Evolutionary conservation across 257 asterid genomes (phyloP), one percentile per base, ranked within the genome.

Genomic region (Linaria vulgaris): DNA sequence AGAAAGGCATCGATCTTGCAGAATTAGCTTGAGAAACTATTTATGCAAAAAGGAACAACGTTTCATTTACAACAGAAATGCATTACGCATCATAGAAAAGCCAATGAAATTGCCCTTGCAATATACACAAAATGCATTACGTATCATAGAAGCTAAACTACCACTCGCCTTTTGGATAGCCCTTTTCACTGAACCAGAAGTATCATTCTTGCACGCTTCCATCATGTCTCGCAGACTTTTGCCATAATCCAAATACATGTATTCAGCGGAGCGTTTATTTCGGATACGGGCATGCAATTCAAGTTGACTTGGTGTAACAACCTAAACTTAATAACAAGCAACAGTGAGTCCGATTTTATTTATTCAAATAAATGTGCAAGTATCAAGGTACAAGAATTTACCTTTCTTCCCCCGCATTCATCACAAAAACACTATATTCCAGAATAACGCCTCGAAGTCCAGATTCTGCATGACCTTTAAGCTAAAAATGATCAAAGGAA

Each of bases 371-470:
- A 66, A 34, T 62, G 19, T 16, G 44, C 43, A 30, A 34, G 1
- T 16, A 41, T 6, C 14, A 22, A 59, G 52, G 6, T 9, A 11
- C 13, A 52, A 21, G 49, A 17, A 6, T 79, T 70, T 75, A 90
- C 99, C 73, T 76, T 62, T 50, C 58, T 68, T 62, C 95, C 95
- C 37, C 70, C 73, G 78, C 99, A 94, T 39, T 60, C 79, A 50
- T 74, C 59, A 75, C 99, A 94, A 37, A 64, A 80, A 84, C 99
- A 94, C 71, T 87, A 64, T 69, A 94, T 80, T 64, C 91, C 95
- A 44, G 77, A 63, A 94, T 84, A 48, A 77, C 71, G 63, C 99
- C 99, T 14, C 21, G 59, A 64, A 90, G 90, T 73, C 73, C 87
- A 68, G 81, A 48, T 56, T 73, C 84, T 14, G 79, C 69, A 15